Evolutionary conservation across 805 yeast species (phyloP).

Genomic region (Wickerhamiella parazyma): DNA sequence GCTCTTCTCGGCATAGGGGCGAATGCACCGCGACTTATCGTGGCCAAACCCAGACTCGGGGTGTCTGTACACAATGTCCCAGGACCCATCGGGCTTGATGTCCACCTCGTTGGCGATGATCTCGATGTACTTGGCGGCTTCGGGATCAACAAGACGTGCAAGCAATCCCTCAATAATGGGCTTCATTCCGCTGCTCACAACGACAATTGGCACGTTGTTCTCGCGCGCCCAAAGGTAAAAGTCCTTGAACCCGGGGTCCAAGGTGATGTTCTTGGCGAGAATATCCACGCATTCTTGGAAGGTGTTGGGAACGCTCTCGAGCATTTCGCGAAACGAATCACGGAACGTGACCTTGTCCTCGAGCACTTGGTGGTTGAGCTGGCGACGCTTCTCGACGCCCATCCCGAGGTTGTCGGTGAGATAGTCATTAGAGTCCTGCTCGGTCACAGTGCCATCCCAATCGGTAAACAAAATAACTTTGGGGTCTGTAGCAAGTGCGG

Average conservation of each 20-base stretch:
- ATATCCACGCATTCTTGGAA: conserved; percentile 67
- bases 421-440: conserved; percentile 88
- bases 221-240: conserved; percentile 69
- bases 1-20: conserved; percentile 28
- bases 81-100: conserved; percentile 40
- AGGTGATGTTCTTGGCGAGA: conserved; percentile 47
- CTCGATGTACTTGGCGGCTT: conserved; percentile 55
- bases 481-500: conserved; percentile 25
- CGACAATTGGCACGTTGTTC: conserved; percentile 66
- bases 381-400: conserved; percentile 54
- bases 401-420: conserved; percentile 82
- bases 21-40: conserved; percentile 77
- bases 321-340: conserved; percentile 75
- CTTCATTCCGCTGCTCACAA: conserved; percentile 87
- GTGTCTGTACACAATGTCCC: conserved; percentile 81
- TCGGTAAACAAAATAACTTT: conserved; percentile 87
- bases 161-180: conserved; percentile 77
- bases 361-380: conserved; percentile 58
- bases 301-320: conserved; percentile 62
- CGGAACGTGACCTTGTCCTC: conserved; percentile 48
- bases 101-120: conserved; percentile 71
- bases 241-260: conserved; percentile 82
- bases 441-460: conserved; percentile 95
- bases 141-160: conserved; percentile 59
- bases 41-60: conserved; percentile 76